Base-by-base conservation (phyloP, 2,329 filamentous ascomycete species). In the Tolypocladium sp. region DNA sequence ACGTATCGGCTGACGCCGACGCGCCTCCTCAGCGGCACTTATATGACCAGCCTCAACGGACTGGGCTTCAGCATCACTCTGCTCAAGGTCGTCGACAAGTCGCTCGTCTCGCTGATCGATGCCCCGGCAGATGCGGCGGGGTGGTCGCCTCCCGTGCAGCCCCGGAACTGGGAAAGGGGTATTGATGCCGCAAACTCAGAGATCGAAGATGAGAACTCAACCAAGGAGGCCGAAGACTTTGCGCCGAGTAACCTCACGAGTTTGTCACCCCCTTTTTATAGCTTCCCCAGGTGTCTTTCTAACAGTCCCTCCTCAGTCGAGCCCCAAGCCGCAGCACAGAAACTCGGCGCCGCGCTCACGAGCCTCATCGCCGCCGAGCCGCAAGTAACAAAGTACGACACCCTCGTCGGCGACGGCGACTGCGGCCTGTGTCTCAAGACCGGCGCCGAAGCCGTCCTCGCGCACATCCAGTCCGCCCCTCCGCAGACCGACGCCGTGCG, bases 371-470 rank as follows among this genome's bases (percentile, higher is more conserved):
- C 86, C 66, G 63, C 64, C 27, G 66, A 68, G 66, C 62, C 66
- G 1, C 55, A 66, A 27, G 58, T 68, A 20, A 69, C 65, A 17
- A 63, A 63, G 37, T 65, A 67, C 44, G 67, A 69, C 59, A 70
- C 63, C 9, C 41, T 69, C 44, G 65, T 72, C 17, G 69, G 70
- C 44, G 70, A 71, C 57, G 69, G 70, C 59, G 44, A 49, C 25
- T 49, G 44, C 44, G 44, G 44, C 9, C 62, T 49, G 13, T 49
- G 60, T 27, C 61, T 65, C 46, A 62, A 63, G 41, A 62, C 59
- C 3, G 70, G 72, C 1, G 79, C 76, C 9, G 77, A 81, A 56
- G 87, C 90, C 67, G 77, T 49, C 44, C 44, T 49, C 25, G 44
- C 12, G 10, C 13, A 49, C 25, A 30, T 49, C 44, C 15, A 30